Evolutionary conservation across 305 asterid species (phyloP), one percentile per base, ranked within the genome.

Genomic region (Solanum hybrid): DNA sequence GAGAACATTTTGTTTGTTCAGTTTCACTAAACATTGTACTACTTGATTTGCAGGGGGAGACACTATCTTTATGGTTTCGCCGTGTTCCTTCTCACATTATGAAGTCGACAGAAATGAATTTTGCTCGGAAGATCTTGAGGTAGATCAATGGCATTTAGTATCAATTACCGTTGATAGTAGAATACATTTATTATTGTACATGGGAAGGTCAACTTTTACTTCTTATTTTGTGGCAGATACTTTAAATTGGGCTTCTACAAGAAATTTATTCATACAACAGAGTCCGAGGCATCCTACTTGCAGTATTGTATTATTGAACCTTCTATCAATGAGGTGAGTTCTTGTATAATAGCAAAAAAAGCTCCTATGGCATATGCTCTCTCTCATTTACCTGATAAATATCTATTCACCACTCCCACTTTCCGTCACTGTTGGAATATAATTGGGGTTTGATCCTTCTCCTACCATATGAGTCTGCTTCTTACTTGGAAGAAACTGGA

Each of bases 281-380:
- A 95, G 92, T 91, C 92, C 34, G 98, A 96, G 91, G 99, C 99
- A 86, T 97, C 99, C 89, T 91, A 92, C 93, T 93, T 96, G 89
- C 99, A 97, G 93, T 96, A 92, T 90, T 97, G 96, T 93, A 93
- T 96, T 91, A 84, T 97, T 33, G 98, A 97, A 92, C 97, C 99
- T 89, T 94, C 93, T 90, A 93, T 97, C 89, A 93, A 90, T 89
- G 96, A 96, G 98, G 99, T 97, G 73, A 81, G 87, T 91, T 70
- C 79, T 51, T 51, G 26, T 84, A 45, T 84, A 45, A 45, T 34
- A 51, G 31, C 41, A 51, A 17, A 83, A 0, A 10, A 3, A 17
- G 26, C 15, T 84, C 26, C 17, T 41, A 3, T 10, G 39, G 88
- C 1, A 51, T 41, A 78, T 88, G 33, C 65, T 89, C 78, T 88